Conservation (phyloP, 805 yeast genomes). For the Hanseniaspora vineae region DNA sequence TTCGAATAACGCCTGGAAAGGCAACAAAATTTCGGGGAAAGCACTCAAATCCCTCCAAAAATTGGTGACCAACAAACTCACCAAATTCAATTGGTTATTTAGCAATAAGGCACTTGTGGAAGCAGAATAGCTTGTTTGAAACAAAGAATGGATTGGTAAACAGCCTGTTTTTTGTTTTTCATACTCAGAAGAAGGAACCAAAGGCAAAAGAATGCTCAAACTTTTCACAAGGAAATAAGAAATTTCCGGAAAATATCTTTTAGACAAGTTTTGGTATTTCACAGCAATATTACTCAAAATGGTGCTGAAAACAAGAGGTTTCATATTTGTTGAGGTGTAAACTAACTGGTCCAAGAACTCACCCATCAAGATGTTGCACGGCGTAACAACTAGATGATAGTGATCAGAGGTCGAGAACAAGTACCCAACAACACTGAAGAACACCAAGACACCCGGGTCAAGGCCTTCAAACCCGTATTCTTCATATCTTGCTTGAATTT, state of each 20-base stretch:
- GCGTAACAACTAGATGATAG: constrained; percentile 83
- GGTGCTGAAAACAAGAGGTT: constrained; percentile 43
- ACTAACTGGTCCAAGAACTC: constrained; percentile 50
- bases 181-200: constrained; percentile 8
- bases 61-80: constrained; percentile 18
- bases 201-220: constrained; percentile 32
- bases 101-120: constrained; percentile 17
- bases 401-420: constrained; percentile 91
- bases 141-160: constrained; percentile 13
- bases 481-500: constrained; percentile 41
- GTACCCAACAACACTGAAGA: constrained; percentile 59
- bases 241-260: constrained; percentile 75
- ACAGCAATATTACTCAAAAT: constrained; percentile 52
- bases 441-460: constrained; percentile 41
- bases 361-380: constrained; percentile 59
- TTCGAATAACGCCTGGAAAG: constrained; percentile 31
- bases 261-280: constrained; percentile 67
- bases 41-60: constrained; percentile 57
- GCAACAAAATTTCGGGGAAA: constrained; percentile 42
- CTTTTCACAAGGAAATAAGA: constrained; percentile 43
- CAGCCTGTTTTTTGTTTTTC: constrained; percentile 5
- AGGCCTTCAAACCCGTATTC: constrained; percentile 25
- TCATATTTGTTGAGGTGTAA: constrained; percentile 22
- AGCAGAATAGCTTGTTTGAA: constrained; percentile 21
- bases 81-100: constrained; percentile 11